phyloP scores from a whole-genome alignment of 176 grass and related monocot species.

The Lolium multiflorum region DNA sequence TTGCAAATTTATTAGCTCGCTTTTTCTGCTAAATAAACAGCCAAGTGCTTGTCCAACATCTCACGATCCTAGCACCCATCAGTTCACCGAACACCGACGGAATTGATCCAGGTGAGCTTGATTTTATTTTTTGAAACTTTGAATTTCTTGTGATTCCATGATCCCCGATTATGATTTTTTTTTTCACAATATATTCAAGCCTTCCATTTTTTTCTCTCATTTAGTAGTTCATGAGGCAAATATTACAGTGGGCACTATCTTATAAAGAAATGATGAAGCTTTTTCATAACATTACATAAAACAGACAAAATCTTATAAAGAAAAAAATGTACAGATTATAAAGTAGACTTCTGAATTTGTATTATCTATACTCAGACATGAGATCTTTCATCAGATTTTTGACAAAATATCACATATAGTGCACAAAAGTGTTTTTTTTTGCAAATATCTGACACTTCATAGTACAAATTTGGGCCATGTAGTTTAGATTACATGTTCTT shows the following conservation, averaged over 20 bases:
- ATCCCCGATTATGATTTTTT: background rate
- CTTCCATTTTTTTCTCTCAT: background rate
- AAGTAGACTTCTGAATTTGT: background rate
- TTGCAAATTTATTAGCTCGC: background rate
- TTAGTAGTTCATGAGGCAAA: background rate
- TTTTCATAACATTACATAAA: constrained; percentile 10
- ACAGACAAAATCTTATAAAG: background rate
- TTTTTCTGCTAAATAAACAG: constrained; percentile 56
- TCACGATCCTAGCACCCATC: constrained; percentile 79
- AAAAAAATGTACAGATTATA: background rate
- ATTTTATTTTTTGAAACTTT: constrained; percentile 4
- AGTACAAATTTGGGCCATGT: background rate
- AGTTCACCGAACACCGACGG: constrained; percentile 90
- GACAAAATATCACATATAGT: background rate
- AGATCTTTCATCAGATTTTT: constrained; percentile 8
- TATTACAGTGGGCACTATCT: background rate
- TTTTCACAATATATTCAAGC: background rate
- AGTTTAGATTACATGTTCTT: background rate
- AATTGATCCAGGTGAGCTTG: constrained; percentile 80
- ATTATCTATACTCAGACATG: background rate
- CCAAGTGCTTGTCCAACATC: constrained; percentile 75
- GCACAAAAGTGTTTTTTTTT: background rate
- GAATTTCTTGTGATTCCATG: background rate
- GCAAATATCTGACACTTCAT: background rate
- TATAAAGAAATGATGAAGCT: background rate